Evolutionary conservation across 2,329 filamentous ascomycete species (phyloP).

Genomic region (Calonectria crousiana): DNA sequence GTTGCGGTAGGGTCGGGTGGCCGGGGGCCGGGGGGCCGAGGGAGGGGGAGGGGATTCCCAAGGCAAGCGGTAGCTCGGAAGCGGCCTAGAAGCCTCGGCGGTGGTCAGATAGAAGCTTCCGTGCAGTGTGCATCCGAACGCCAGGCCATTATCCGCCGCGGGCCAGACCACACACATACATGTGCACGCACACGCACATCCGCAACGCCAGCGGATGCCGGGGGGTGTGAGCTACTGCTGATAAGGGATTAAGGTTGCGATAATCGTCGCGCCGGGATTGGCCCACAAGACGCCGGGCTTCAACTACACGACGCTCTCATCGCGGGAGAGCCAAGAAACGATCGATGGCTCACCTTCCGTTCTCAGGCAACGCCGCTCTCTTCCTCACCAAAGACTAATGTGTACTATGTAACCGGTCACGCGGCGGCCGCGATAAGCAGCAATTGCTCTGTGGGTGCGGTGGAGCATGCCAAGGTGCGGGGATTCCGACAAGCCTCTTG

Average conservation of each 20-base stretch:
- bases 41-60: background rate
- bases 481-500: constrained; percentile 26
- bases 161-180: background rate
- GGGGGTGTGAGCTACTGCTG: background rate
- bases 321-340: background rate
- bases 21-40: background rate
- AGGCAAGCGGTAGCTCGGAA: background rate
- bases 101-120: background rate
- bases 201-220: background rate
- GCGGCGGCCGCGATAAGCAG: constrained; percentile 37
- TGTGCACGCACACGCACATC: background rate
- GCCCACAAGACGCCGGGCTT: background rate
- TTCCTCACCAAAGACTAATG: background rate
- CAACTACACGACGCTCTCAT: background rate
- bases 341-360: constrained; percentile 41
- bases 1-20: background rate
- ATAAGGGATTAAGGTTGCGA: constrained; percentile 10
- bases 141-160: background rate
- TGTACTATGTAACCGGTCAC: constrained; percentile 28
- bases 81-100: background rate
- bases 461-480: constrained; percentile 35
- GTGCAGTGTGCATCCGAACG: background rate
- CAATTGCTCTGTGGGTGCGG: constrained; percentile 1
- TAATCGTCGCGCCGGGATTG: background rate
- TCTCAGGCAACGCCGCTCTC: constrained; percentile 28